Evolutionary conservation across 2,329 filamentous ascomycete genomes (phyloP), one percentile per base, ranked within the genome.

Genomic region (Xylariaceae sp.): DNA sequence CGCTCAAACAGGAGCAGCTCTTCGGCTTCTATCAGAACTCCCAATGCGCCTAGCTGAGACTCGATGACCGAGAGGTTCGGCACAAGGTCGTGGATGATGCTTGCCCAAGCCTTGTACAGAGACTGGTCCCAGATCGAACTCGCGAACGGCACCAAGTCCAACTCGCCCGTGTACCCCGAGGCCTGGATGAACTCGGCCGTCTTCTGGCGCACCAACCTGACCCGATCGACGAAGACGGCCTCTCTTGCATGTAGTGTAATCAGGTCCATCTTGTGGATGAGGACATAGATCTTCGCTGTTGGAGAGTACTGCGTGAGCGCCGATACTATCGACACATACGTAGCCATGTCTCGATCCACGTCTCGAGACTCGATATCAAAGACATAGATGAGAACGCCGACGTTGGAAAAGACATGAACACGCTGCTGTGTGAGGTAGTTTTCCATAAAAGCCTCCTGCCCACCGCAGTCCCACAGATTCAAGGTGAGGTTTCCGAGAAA

Each of bases 51-150:
- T 9, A 98, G 77, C 62, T 97, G 87, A 16, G 79, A 79, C 67
- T 97, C 91, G 51, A 98, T 96, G 34, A 87, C 79, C 15, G 82
- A 74, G 1, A 96, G 79, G 57, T 97, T 97, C 3, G 93, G 93
- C n/a, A 97, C 93, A 34, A 98, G 76, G 61, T 91, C 90, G 72
- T 98, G 93, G 47, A 98, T 96, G 55, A 98, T 96, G 61, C 87
- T 88, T 0, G 93, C 93, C 93, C 93, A 98, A 1, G 93, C 93
- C 66, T 95, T 95, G 74, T 97, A 98, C 29, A 98, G 73, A 41
- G 87, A 94, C 70, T 98, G 93, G 60, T 98, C 93, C 93, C 93
- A 98, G 60, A 98, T 98, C 41, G 87, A 95, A 24, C 91, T 97
- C 9, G 89, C 87, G 63, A 95, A 97, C 45, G 90, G 89, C 44